Percentiles rank a stretch among this genome's conserved stretches.
Conservation (phyloP, 257 asterid genomes). For the Solanum pimpinellifolium region DNA sequence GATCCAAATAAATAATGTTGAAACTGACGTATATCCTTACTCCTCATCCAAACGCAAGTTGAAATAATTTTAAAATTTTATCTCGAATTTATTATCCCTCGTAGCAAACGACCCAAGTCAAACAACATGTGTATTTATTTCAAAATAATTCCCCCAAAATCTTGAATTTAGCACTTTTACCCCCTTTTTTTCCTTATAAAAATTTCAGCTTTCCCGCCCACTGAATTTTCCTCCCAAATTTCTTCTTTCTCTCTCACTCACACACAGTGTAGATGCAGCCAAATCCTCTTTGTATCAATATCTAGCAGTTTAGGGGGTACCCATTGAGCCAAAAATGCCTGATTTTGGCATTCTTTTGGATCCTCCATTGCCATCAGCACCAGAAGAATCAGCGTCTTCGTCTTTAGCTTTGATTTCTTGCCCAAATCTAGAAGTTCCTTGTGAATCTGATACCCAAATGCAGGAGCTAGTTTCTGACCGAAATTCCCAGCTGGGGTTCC, state of each 20-base stretch:
- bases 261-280: neutral
- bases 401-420: neutral
- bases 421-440: neutral
- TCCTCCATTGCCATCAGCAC: conserved; percentile 5
- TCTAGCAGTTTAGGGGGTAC: neutral
- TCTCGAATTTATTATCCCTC: neutral
- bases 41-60: no score
- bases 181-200: neutral
- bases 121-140: neutral
- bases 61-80: neutral
- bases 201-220: conserved; percentile 2
- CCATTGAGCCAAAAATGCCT: conserved; percentile 23
- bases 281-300: neutral
- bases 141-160: neutral
- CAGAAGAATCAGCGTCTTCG: neutral
- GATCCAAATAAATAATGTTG: neutral
- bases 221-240: neutral
- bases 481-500: neutral
- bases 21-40: neutral
- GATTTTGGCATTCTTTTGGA: conserved; percentile 22
- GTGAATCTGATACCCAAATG: neutral
- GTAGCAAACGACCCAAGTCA: neutral
- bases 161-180: neutral
- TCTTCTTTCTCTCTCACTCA: neutral
- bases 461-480: neutral